A percentile compares a stretch with the other conserved stretches of the same genome.
Conservation (phyloP, 2,329 filamentous ascomycete species). For the Teratosphaeria pseudoeucalypti region DNA sequence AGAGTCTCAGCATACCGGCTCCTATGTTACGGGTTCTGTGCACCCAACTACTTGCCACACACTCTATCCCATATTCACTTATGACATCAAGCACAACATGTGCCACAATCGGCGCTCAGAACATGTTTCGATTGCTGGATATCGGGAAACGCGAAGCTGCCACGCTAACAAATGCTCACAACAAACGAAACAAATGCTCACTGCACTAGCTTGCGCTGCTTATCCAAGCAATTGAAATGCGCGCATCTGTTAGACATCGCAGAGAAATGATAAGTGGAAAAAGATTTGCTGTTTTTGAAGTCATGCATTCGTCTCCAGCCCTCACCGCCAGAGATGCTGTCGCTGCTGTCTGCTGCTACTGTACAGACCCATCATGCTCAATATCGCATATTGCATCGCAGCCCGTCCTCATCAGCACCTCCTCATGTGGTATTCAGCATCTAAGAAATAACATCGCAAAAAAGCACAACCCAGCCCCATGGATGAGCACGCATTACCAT, state of each 20-base stretch:
- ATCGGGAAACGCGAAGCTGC: conserved; percentile 1
- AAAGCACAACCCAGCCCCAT: conserved; percentile 30
- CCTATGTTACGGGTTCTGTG: neutral
- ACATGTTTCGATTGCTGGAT: neutral
- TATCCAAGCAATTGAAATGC: neutral
- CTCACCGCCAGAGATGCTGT: conserved; percentile 9
- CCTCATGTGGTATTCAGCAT: conserved; percentile 16
- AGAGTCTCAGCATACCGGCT: neutral
- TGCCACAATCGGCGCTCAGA: neutral
- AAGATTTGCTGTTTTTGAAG: conserved; percentile 2
- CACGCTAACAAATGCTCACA: neutral
- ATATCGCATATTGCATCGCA: conserved; percentile 11
- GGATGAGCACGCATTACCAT: conserved; percentile 34
- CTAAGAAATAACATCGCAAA: conserved; percentile 19
- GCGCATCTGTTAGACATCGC: neutral
- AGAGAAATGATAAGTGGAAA: neutral
- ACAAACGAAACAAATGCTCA: neutral
- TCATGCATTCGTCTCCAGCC: conserved; percentile 27
- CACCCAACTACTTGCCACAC: neutral
- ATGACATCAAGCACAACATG: neutral
- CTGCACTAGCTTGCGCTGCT: neutral
- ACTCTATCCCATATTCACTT: neutral
- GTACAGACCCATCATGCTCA: conserved; percentile 21
- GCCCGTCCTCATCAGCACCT: conserved; percentile 12
- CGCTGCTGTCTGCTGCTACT: conserved; percentile 24